A percentile compares a stretch with the other conserved stretches of the same genome.
Conservation (phyloP, 2,329 filamentous ascomycete species). For the Aspergillus nomiae region DNA sequence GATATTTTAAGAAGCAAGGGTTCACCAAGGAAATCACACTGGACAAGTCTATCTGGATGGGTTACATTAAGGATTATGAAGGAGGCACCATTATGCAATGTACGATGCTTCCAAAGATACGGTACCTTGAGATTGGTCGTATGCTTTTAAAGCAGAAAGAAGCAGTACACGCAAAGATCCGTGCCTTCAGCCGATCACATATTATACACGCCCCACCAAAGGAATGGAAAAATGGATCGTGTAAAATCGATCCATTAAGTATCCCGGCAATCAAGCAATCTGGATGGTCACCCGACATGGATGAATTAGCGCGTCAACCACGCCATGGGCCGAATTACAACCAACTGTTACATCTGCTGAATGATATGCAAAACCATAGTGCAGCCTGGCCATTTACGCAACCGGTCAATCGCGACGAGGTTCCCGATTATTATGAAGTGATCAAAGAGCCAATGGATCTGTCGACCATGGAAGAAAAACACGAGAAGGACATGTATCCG, state of each 20-base stretch:
- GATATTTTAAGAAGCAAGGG: constrained; percentile 98
- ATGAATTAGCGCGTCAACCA: constrained; percentile 90
- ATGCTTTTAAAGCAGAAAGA: constrained; percentile 99
- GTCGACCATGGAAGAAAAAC: constrained; percentile 91
- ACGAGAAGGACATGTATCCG: constrained; percentile 89
- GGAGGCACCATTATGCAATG: constrained; percentile 99
- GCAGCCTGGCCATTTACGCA: constrained; percentile 93
- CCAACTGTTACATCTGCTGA: constrained; percentile 86
- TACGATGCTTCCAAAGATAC: constrained; percentile 90
- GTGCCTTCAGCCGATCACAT: constrained; percentile 85
- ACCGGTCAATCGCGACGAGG: constrained; percentile 92
- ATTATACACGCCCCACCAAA: constrained; percentile 82
- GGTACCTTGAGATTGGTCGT: constrained; percentile 87
- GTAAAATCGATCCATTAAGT: constrained; percentile 77
- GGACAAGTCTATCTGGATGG: constrained; percentile 92
- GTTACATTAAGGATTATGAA: constrained; percentile 99
- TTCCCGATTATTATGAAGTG: constrained; percentile 98
- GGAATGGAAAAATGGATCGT: constrained; percentile 77
- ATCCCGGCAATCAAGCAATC: constrained; percentile 88
- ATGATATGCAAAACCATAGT: constrained; percentile 91
- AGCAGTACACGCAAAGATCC: constrained; percentile 90
- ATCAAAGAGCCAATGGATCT: constrained; percentile 98
- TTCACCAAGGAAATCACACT: constrained; percentile 99
- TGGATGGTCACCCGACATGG: constrained; percentile 97
- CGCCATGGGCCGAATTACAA: constrained; percentile 97